Conservation (phyloP, 2,329 filamentous ascomycete species). For the Hypoxylon sp. region DNA sequence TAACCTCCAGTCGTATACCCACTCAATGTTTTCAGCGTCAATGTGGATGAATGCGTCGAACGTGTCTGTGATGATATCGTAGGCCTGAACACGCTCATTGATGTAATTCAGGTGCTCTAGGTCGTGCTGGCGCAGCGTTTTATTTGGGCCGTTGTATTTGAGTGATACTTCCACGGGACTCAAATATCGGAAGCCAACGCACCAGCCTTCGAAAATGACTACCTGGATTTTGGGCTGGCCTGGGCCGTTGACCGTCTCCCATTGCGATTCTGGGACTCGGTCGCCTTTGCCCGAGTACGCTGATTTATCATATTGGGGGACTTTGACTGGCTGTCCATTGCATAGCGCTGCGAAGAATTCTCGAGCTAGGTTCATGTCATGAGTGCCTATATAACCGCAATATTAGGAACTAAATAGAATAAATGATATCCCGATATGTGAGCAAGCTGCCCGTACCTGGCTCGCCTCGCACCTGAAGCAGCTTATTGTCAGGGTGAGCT, state of each 20-base stretch:
- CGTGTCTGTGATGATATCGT: slow-evolving; percentile 63
- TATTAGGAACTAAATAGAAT: slow-evolving; percentile 30
- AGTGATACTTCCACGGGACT: slow-evolving; percentile 64
- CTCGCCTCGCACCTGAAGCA: slow-evolving; percentile 86
- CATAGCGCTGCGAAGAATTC: slow-evolving; percentile 72
- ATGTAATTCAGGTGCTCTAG: slow-evolving; percentile 65
- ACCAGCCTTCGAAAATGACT: slow-evolving; percentile 92
- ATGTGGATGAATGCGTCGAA: slow-evolving; percentile 70
- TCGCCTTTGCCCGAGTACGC: slow-evolving; percentile 82
- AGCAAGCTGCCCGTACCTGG: slow-evolving; percentile 67
- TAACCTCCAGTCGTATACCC: slow-evolving; percentile 86
- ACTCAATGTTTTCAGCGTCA: slow-evolving; percentile 78
- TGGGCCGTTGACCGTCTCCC: slow-evolving; percentile 69
- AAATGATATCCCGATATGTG: slow-evolving; percentile 1
- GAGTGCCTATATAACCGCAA: slow-evolving; percentile 61
- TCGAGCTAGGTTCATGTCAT: slow-evolving; percentile 77
- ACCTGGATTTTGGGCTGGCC: slow-evolving; percentile 68
- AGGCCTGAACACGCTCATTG: slow-evolving; percentile 62
- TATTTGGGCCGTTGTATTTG: slow-evolving; percentile 65
- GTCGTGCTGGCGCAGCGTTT: slow-evolving; percentile 62
- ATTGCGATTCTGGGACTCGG: slow-evolving; percentile 72
- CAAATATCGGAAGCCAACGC: slow-evolving; percentile 82
- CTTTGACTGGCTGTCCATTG: slow-evolving; percentile 62
- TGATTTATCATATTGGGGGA: slow-evolving; percentile 89
- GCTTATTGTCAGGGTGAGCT: slow-evolving; percentile 75